A percentile compares a stretch with the other conserved stretches of the same genome.
These are phyloP conservation scores for Aspergillus fischeri DNA, from an alignment of 2,329 filamentous ascomycete species.

Conservation along the genomic window DNA sequence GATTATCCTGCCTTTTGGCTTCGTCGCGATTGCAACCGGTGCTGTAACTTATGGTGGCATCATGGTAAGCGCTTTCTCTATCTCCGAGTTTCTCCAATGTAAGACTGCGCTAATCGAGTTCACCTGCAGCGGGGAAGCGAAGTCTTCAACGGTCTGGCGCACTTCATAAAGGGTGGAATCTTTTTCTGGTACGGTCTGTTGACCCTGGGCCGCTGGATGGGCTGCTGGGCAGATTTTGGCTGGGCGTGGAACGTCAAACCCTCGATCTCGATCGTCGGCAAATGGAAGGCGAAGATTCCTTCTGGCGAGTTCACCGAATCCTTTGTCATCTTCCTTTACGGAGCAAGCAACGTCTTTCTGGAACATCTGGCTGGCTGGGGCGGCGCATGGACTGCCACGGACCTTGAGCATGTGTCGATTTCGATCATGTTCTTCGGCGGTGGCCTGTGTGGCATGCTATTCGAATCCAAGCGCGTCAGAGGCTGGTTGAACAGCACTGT, in stretches of 20 bases:
- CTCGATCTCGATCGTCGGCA: slow-evolving; percentile 50
- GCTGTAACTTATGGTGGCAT: slow-evolving; percentile 75
- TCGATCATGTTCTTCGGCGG: slow-evolving; percentile 92
- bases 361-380: slow-evolving; percentile 79
- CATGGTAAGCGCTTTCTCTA: slow-evolving; percentile 59
- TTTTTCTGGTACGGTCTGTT: slow-evolving; percentile 92
- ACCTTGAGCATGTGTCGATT: slow-evolving; percentile 89
- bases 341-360: slow-evolving; percentile 83
- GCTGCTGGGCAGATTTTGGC: slow-evolving; percentile 82
- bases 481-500: slow-evolving; percentile 50
- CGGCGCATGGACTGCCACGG: slow-evolving; percentile 66
- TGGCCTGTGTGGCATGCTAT: slow-evolving; percentile 79
- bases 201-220: slow-evolving; percentile 84
- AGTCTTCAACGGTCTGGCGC: slow-evolving; percentile 81
- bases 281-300: slow-evolving; percentile 59
- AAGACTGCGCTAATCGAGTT: slow-evolving; percentile 5
- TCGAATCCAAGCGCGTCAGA: slow-evolving; percentile 70
- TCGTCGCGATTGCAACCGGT: slow-evolving; percentile 67
- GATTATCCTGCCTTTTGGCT: slow-evolving; percentile 72
- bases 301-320: slow-evolving; percentile 89
- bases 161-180: slow-evolving; percentile 90
- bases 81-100: background rate
- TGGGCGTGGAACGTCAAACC: slow-evolving; percentile 95
- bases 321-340: slow-evolving; percentile 84
- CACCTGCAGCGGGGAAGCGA: slow-evolving; percentile 56